Percentiles rank a stretch among this genome's conserved stretches.
Evolutionary conservation across 2,329 filamentous ascomycete species (phyloP).

Genomic region (Paecilomyces sp.): DNA sequence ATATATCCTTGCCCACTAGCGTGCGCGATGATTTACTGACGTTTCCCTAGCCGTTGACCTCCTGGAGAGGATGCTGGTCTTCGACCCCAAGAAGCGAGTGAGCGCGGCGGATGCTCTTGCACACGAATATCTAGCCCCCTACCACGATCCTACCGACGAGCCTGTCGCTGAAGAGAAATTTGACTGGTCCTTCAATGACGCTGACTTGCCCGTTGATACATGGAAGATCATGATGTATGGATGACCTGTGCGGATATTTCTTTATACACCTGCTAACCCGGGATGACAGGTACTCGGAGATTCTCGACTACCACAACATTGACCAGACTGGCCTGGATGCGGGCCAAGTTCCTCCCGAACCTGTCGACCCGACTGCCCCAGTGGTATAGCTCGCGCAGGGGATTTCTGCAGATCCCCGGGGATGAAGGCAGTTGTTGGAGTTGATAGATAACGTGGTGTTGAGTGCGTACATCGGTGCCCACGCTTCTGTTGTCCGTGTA

Average conservation of each 20-base stretch:
- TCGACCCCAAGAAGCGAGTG: conserved; percentile 94
- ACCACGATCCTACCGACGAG: conserved; percentile 96
- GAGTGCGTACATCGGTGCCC: not conserved
- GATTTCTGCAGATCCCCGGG: conserved; percentile 1
- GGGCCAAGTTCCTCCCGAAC: conserved; percentile 20
- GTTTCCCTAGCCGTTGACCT: conserved; percentile 69
- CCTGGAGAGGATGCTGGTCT: conserved; percentile 94
- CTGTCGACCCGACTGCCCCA: conserved; percentile 6
- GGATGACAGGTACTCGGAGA: conserved; percentile 81
- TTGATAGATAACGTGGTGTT: not conserved
- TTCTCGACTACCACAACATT: conserved; percentile 96
- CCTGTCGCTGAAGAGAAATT: conserved; percentile 95
- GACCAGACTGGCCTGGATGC: conserved; percentile 44
- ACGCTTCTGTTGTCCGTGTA: conserved; percentile 1
- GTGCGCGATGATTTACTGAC: conserved; percentile 5
- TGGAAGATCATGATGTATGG: conserved; percentile 99
- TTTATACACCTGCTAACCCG: conserved; percentile 5
- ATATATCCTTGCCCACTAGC: conserved; percentile 11
- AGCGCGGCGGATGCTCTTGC: conserved; percentile 78
- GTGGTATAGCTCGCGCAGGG: not conserved
- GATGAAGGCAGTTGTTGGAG: conserved; percentile 11
- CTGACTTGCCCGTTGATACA: conserved; percentile 93
- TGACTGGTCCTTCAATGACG: conserved; percentile 99
- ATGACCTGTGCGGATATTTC: not conserved
- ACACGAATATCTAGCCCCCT: conserved; percentile 90